phyloP scores from a whole-genome alignment of 2,329 filamentous ascomycete species.

The Paecilomyces niveus region DNA sequence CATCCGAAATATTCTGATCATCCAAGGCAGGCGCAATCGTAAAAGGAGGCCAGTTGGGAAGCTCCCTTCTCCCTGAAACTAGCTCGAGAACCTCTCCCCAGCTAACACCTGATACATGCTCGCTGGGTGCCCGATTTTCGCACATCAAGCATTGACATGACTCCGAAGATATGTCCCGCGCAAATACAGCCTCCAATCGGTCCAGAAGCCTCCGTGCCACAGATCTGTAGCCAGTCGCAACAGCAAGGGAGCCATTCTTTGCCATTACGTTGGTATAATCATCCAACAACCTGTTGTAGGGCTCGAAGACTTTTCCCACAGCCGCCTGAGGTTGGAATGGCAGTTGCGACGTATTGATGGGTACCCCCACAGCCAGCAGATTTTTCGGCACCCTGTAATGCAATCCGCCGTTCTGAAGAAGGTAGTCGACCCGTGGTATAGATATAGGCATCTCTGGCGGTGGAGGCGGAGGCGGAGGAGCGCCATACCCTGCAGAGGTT shows the following conservation, averaged over 20 bases:
- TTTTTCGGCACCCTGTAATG: slow-evolving; percentile 63
- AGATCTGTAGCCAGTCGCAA: slow-evolving; percentile 90
- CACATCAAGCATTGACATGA: slow-evolving; percentile 86
- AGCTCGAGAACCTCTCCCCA: slow-evolving; percentile 96
- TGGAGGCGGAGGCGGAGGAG: slow-evolving; percentile 66
- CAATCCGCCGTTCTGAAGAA: slow-evolving; percentile 82
- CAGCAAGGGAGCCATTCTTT: slow-evolving; percentile 82
- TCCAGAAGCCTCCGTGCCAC: slow-evolving; percentile 87
- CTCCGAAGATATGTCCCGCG: slow-evolving; percentile 78
- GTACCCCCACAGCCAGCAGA: slow-evolving; percentile 51
- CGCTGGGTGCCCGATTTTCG: slow-evolving; percentile 52
- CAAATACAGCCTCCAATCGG: slow-evolving; percentile 88
- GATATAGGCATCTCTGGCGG: slow-evolving; percentile 60
- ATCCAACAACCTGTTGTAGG: slow-evolving; percentile 74
- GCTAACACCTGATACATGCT: slow-evolving; percentile 60
- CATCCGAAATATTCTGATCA: slow-evolving; percentile 49
- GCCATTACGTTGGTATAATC: slow-evolving; percentile 76
- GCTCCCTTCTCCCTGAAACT: slow-evolving; percentile 78
- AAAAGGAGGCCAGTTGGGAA: slow-evolving; percentile 86
- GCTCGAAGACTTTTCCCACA: slow-evolving; percentile 69
- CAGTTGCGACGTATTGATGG: slow-evolving; percentile 52
- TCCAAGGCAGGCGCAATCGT: slow-evolving; percentile 56
- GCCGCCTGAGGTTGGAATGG: slow-evolving; percentile 58
- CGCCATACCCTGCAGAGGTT: slow-evolving; percentile 22
- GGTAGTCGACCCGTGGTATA: slow-evolving; percentile 80